These are phyloP conservation scores for Populus pruinosa DNA, from an alignment of 345 rosid species.

Conservation along the genomic window DNA sequence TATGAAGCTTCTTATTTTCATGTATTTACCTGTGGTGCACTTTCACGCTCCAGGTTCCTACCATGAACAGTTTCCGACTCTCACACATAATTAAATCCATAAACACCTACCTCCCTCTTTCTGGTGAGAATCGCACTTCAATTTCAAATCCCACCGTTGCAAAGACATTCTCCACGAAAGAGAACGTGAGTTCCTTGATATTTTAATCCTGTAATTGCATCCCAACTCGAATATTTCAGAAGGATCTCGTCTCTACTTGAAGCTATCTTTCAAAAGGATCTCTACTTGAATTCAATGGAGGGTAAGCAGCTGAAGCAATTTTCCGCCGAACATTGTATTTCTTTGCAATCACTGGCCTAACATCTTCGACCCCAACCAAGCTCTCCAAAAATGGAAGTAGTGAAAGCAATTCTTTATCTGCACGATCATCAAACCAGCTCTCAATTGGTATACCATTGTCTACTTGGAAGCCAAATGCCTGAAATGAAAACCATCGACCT, in stretches of 20 bases:
- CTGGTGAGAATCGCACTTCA: slow-evolving; percentile 4
- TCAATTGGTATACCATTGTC: slow-evolving; percentile 97
- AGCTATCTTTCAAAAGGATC: slow-evolving; percentile 49
- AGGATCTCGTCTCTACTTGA: neutral
- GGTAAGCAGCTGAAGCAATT: slow-evolving; percentile 72
- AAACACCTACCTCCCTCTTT: neutral
- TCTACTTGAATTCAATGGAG: slow-evolving; percentile 33
- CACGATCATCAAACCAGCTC: slow-evolving; percentile 92
- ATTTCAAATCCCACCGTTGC: neutral
- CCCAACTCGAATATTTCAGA: neutral
- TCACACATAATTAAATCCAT: neutral
- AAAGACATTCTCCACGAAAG: neutral
- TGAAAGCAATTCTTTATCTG: slow-evolving; percentile 75
- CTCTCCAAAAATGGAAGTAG: slow-evolving; percentile 88
- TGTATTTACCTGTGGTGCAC: neutral
- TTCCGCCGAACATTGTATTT: slow-evolving; percentile 77
- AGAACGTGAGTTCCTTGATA: neutral
- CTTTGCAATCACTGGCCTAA: slow-evolving; percentile 73
- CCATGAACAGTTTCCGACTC: neutral
- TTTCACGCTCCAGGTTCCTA: neutral
- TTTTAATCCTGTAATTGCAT: slow-evolving; percentile 3
- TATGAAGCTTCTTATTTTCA: neutral
- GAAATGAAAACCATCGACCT: slow-evolving; percentile 2
- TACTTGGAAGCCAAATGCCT: slow-evolving; percentile 99
- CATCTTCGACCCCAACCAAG: slow-evolving; percentile 85